Percentiles rank a stretch among this genome's conserved stretches.
Evolutionary conservation across 164 flowering plant genomes (phyloP).

Genomic region (Aristolochia fimbriata): DNA sequence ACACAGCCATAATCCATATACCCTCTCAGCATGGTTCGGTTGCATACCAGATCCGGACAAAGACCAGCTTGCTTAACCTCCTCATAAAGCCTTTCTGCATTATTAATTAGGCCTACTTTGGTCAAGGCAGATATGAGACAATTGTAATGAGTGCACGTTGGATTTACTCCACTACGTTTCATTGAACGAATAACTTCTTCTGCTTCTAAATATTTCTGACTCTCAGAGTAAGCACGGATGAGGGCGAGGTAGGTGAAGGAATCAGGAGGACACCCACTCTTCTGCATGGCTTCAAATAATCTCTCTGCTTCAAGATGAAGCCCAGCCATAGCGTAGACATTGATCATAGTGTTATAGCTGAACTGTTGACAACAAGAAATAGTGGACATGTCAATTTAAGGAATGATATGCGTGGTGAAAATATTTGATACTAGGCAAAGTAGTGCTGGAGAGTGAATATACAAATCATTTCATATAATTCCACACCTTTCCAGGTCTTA

Average conservation of each 20-base stretch:
- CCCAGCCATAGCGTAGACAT: conserved; percentile 45
- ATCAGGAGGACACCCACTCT: conserved; percentile 49
- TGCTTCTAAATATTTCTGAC: conserved; percentile 45
- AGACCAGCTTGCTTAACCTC: conserved; percentile 28
- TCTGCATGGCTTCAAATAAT: conserved; percentile 52
- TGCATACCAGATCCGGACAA: conserved; percentile 44
- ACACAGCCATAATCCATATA: conserved; percentile 60
- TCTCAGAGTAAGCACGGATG: conserved; percentile 44
- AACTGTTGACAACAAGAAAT: conserved; percentile 33
- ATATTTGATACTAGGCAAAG: not conserved
- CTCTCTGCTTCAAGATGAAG: conserved; percentile 48
- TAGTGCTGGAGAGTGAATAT: not conserved
- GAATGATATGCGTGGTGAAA: not conserved
- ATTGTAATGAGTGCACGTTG: conserved; percentile 47
- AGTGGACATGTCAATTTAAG: not conserved
- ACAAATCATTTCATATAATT: not conserved
- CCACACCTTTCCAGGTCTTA: conserved; percentile 73
- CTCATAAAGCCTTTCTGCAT: conserved; percentile 54
- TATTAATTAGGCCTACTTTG: conserved; percentile 42
- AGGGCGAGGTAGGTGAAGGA: conserved; percentile 63
- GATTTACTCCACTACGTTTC: conserved; percentile 39
- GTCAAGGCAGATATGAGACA: conserved; percentile 36
- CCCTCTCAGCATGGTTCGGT: conserved; percentile 52
- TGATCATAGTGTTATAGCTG: conserved; percentile 77
- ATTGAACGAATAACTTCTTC: conserved; percentile 45